These are phyloP conservation scores for Fusarium sp. DNA, from an alignment of 2,329 filamentous ascomycete genomes.

Conservation along the genomic window DNA sequence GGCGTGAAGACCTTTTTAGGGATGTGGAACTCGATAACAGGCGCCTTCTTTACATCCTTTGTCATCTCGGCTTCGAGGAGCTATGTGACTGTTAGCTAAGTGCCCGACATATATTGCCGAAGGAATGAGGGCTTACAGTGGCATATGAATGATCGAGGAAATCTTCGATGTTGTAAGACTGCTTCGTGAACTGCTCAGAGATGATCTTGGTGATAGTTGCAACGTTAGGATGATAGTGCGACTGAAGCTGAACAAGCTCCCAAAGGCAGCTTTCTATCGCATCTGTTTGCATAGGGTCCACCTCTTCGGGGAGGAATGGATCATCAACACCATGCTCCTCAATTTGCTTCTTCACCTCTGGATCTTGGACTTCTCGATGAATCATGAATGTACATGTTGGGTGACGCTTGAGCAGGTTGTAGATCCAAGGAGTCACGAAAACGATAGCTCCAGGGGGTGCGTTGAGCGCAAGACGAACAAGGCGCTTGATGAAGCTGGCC, in stretches of 20 bases:
- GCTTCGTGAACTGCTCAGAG: slow-evolving; percentile 96
- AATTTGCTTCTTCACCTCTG: slow-evolving; percentile 65
- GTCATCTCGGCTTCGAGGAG: slow-evolving; percentile 85
- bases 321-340: slow-evolving; percentile 72
- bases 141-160: slow-evolving; percentile 95
- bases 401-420: slow-evolving; percentile 92
- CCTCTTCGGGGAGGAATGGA: slow-evolving; percentile 78
- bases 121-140: slow-evolving; percentile 64
- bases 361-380: slow-evolving; percentile 75
- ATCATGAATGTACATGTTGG: slow-evolving; percentile 96
- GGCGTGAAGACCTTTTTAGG: slow-evolving; percentile 81
- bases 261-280: slow-evolving; percentile 94
- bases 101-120: background rate
- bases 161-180: slow-evolving; percentile 93
- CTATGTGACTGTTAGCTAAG: slow-evolving; percentile 50
- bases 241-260: slow-evolving; percentile 91
- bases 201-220: slow-evolving; percentile 93
- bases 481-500: slow-evolving; percentile 95
- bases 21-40: slow-evolving; percentile 93
- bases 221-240: slow-evolving; percentile 96
- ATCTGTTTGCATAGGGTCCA: slow-evolving; percentile 83
- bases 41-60: slow-evolving; percentile 85
- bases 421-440: slow-evolving; percentile 89
- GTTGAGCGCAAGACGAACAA: slow-evolving; percentile 84
- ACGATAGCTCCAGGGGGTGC: slow-evolving; percentile 92